Evolutionary conservation across 306 rosid genomes (phyloP).

Genomic region (Pachyrhizus erosus): DNA sequence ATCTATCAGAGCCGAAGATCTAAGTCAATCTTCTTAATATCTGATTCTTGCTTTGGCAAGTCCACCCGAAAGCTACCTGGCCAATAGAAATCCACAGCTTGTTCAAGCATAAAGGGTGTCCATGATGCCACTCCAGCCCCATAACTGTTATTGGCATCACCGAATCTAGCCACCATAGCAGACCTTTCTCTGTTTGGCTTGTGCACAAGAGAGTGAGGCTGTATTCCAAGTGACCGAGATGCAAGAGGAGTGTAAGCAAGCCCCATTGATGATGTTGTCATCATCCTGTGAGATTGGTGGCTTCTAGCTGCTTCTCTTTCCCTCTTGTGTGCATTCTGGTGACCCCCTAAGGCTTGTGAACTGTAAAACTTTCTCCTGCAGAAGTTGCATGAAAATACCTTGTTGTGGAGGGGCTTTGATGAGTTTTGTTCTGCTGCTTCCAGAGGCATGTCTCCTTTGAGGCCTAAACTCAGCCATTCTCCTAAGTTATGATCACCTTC

Average conservation of each 20-base stretch:
- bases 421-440: constrained; percentile 30
- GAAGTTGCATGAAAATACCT: constrained; percentile 72
- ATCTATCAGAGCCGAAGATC: constrained; percentile 64
- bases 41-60: constrained; percentile 47
- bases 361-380: constrained; percentile 79
- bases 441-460: constrained; percentile 35
- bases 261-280: constrained; percentile 50
- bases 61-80: constrained; percentile 69
- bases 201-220: constrained; percentile 68
- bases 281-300: constrained; percentile 55
- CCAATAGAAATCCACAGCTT: constrained; percentile 57
- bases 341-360: constrained; percentile 84
- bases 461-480: constrained; percentile 74
- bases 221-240: constrained; percentile 60
- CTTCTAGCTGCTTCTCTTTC: constrained; percentile 77
- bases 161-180: constrained; percentile 50
- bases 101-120: constrained; percentile 58
- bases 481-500: constrained; percentile 46
- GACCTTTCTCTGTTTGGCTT: constrained; percentile 55
- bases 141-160: constrained; percentile 10
- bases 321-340: constrained; percentile 84
- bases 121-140: constrained; percentile 49
- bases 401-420: constrained; percentile 50
- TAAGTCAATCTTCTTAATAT: constrained; percentile 61
- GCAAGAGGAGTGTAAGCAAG: constrained; percentile 44